These are phyloP conservation scores for Aquanectria penicillioides DNA, from an alignment of 2,329 filamentous ascomycete species.

Conservation along the genomic window DNA sequence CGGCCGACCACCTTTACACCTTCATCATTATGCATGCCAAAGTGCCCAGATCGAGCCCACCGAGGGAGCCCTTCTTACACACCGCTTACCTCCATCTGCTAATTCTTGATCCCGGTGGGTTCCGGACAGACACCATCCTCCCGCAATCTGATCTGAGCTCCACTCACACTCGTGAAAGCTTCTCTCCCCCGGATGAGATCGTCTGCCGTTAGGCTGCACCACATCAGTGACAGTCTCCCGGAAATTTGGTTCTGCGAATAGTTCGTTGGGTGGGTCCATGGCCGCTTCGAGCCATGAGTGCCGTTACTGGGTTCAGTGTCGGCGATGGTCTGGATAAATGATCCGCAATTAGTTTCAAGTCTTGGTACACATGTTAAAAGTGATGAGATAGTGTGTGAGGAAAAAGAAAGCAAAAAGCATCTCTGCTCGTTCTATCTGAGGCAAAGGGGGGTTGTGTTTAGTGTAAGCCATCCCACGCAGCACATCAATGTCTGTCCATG, in stretches of 20 bases:
- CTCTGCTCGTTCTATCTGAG: conserved; percentile 42
- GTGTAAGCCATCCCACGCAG: conserved; percentile 40
- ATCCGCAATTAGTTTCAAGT: conserved; percentile 53
- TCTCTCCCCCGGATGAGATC: neutral
- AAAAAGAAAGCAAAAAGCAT: conserved; percentile 31
- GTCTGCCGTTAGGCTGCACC: conserved; percentile 7
- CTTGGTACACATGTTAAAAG: conserved; percentile 40
- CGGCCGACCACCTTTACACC: conserved; percentile 25
- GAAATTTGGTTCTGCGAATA: conserved; percentile 17
- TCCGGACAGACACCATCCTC: conserved; percentile 15
- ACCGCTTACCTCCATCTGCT: conserved; percentile 13
- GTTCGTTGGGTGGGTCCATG: conserved; percentile 17
- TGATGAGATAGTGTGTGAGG: conserved; percentile 20
- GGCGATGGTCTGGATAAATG: conserved; percentile 56
- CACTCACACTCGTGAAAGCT: conserved; percentile 27
- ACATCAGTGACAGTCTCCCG: conserved; percentile 31
- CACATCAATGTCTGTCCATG: conserved; percentile 33
- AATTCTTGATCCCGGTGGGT: conserved; percentile 16
- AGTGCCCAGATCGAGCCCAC: neutral
- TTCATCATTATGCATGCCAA: conserved; percentile 39
- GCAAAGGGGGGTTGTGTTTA: conserved; percentile 29
- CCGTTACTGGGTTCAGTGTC: conserved; percentile 39
- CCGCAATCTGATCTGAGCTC: conserved; percentile 1
- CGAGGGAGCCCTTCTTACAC: conserved; percentile 15
- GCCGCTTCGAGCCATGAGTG: conserved; percentile 24